Conservation (phyloP, 352 stramenopile genomes). For the Globisporangium paroecandrum region DNA sequence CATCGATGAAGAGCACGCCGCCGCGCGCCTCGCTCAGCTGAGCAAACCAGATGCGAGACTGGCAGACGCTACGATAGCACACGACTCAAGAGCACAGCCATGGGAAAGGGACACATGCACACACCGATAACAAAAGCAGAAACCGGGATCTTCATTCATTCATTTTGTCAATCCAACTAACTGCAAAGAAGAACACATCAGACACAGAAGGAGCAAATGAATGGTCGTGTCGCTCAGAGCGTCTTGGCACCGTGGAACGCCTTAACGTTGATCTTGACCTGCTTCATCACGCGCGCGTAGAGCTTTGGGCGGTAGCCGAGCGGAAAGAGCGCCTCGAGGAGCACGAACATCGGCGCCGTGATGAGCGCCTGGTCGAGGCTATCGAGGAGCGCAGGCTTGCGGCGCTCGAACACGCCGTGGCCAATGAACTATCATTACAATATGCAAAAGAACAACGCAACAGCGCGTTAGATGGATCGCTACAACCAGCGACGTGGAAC, state of each 20-base stretch:
- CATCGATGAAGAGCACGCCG: too few relatives aligned
- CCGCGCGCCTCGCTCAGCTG: too few relatives aligned
- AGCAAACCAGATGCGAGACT: too few relatives aligned
- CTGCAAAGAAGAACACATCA: too few relatives aligned
- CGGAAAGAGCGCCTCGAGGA: conserved; percentile 47
- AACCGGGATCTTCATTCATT: too few relatives aligned
- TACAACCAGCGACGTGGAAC: too few relatives aligned
- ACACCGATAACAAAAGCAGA: too few relatives aligned
- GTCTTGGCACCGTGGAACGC: conserved; percentile 23
- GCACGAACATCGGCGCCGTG: conserved; percentile 60
- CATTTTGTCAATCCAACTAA: too few relatives aligned
- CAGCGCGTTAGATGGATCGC: not conserved
- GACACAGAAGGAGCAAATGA: too few relatives aligned
- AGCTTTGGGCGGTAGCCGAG: conserved; percentile 44
- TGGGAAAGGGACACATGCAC: too few relatives aligned
- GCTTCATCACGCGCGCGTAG: conserved; percentile 30
- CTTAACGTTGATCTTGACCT: conserved; percentile 44
- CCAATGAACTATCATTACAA: conserved; percentile 40
- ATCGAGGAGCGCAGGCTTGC: conserved; percentile 56
- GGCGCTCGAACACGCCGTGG: conserved; percentile 55
- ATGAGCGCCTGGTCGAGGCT: conserved; percentile 52
- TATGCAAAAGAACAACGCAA: not conserved
- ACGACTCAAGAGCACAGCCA: too few relatives aligned
- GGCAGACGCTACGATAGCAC: too few relatives aligned
- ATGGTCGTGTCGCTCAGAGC: not conserved